Evolutionary conservation across 768 basidiomycete genomes (phyloP), one percentile per base, ranked within the genome.

Genomic region (Pholiota molesta): DNA sequence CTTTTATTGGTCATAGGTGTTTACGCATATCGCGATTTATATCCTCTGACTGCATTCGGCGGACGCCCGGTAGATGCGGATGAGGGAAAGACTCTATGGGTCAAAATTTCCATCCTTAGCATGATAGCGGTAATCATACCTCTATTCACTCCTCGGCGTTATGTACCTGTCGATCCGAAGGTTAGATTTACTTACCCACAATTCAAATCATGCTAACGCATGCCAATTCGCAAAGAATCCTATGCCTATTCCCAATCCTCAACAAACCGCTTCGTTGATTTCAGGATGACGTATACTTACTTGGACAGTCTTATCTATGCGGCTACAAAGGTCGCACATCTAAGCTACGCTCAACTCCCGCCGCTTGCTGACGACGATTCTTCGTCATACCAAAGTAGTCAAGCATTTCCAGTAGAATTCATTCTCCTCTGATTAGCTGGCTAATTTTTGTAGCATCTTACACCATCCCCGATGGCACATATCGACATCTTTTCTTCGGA

Each of bases 311-410:
- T 83, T 35, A 74, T 88, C 26, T 76, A 75, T 55, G 66, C 72
- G 29, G 83, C 81, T 0, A 77, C 79, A 61, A 70, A 75, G 11
- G 67, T 78, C 26, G 64, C 76, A 8, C 83, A 82, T 66, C 68
- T 86, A 1, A 69, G 79, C 0, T 72, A 74, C 39, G 84, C 87
- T 45, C 69, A 86, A 54, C 74, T 88, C 49, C 87, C 87, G 13
- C 85, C 85, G 1, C 80, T 90, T 73, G 82, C 84, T 3, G 86
- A 88, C 61, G 83, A 84, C 60, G 88, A 90, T 62, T 51, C 60
- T 45, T 59, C 68, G 4, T 61, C 62, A 17, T 47, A 68, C 65
- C 57, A 73, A 5, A 69, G 68, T 16, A 33, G 23, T 5, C 61
- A 40, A 26, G 62, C 65, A 19, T 72, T 58, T 44, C 28, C 52